Conservation (phyloP, 768 basidiomycete genomes). For the Lactifluus echinatus region DNA sequence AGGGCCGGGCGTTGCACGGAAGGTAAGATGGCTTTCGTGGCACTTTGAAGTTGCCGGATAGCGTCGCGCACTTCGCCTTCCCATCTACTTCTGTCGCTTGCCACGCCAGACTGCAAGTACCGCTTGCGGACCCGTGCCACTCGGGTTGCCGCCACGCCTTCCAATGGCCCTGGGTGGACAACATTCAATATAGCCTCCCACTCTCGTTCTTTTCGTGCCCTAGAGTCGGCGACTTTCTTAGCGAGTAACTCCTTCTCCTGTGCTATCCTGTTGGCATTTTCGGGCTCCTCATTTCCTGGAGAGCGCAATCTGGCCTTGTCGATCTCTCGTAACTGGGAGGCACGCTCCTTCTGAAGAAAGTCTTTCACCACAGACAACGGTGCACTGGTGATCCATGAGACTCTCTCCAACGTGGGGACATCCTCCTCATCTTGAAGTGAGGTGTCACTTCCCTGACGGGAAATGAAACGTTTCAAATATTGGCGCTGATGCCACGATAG, state of each 20-base stretch:
- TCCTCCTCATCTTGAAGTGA: constrained; percentile 43
- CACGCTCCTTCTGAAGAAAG: constrained; percentile 36
- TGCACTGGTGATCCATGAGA: constrained; percentile 48
- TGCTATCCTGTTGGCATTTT: constrained; percentile 30
- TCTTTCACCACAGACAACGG: constrained; percentile 40
- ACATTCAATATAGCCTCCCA: constrained; percentile 53
- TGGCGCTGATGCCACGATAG: constrained; percentile 61
- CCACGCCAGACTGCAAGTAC: constrained; percentile 51
- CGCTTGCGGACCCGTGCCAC: constrained; percentile 46
- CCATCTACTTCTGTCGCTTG: constrained; percentile 48
- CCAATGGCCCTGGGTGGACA: constrained; percentile 46
- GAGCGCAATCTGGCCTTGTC: constrained; percentile 19
- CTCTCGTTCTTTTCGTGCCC: constrained; percentile 47
- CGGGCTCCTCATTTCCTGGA: neutral
- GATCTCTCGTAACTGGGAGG: constrained; percentile 10
- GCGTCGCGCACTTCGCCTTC: constrained; percentile 50
- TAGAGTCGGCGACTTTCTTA: constrained; percentile 57
- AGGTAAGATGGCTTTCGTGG: constrained; percentile 37
- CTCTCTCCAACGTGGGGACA: constrained; percentile 33
- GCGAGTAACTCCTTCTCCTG: constrained; percentile 47
- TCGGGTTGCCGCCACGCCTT: constrained; percentile 40
- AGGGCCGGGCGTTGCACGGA: constrained; percentile 22
- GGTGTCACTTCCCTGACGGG: constrained; percentile 34
- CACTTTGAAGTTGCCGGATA: constrained; percentile 46
- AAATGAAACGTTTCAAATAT: constrained; percentile 48